A percentile compares a stretch with the other conserved stretches of the same genome.
Conservation (phyloP, 2,329 filamentous ascomycete genomes). For the Neofusicoccum sp. region DNA sequence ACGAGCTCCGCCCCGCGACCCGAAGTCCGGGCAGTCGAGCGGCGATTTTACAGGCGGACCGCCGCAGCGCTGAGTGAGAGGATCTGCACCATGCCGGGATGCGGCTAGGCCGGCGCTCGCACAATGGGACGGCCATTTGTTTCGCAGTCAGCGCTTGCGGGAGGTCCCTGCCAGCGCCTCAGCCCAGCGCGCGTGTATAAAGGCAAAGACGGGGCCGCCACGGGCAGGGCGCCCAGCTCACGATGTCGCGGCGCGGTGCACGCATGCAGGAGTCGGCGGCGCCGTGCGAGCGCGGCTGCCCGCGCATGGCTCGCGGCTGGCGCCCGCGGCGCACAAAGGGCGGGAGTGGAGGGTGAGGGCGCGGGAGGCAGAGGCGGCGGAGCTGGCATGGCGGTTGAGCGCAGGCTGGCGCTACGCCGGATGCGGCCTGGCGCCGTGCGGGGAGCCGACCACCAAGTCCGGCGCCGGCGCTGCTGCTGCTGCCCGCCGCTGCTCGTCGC, state of each 20-base stretch:
- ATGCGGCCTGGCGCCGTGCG: neutral
- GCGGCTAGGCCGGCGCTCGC: neutral
- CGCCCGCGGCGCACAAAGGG: neutral
- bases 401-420: neutral
- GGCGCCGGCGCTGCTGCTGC: neutral
- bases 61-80: slow-evolving; percentile 4
- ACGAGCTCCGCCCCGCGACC: slow-evolving; percentile 5
- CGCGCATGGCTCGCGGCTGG: neutral
- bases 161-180: neutral
- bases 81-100: neutral
- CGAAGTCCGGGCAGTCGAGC: neutral
- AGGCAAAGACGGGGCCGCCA: neutral
- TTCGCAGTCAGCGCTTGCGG: slow-evolving; percentile 7
- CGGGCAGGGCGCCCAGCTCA: too few relatives aligned
- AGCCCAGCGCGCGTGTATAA: neutral
- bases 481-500: neutral
- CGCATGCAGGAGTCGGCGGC: neutral
- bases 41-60: neutral
- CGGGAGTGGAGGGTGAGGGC: neutral
- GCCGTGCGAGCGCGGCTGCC: neutral
- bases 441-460: slow-evolving; percentile 13
- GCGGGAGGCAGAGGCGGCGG: neutral
- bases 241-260: too few relatives aligned
- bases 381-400: neutral
- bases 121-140: neutral